Percentiles rank a stretch among this genome's conserved stretches.
phyloP scores from a whole-genome alignment of 2,329 filamentous ascomycete species.

The Diaporthe ampelina region DNA sequence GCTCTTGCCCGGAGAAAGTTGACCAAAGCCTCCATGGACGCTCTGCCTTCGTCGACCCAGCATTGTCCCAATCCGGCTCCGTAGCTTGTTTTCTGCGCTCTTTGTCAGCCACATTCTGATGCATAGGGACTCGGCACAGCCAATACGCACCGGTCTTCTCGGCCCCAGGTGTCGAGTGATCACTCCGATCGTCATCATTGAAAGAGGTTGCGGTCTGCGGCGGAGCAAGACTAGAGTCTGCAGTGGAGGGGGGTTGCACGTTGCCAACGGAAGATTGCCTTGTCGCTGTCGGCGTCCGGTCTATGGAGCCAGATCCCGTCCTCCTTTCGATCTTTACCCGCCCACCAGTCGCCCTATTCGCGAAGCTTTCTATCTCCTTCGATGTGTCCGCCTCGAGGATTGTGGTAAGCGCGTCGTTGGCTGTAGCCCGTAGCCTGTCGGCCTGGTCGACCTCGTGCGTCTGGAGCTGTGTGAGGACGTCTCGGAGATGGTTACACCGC shows the following conservation, averaged over 20 bases:
- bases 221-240: constrained; percentile 39
- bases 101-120: constrained; percentile 45
- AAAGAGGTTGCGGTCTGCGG: constrained; percentile 34
- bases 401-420: constrained; percentile 84
- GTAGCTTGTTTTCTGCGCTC: constrained; percentile 66
- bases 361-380: constrained; percentile 86
- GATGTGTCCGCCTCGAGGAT: constrained; percentile 89
- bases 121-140: background rate
- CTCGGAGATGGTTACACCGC: constrained; percentile 89
- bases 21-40: constrained; percentile 73
- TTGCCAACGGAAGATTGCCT: constrained; percentile 57
- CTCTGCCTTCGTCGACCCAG: constrained; percentile 76
- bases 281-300: constrained; percentile 42
- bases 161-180: constrained; percentile 60
- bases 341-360: constrained; percentile 59
- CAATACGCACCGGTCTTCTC: constrained; percentile 50
- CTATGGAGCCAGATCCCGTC: constrained; percentile 54
- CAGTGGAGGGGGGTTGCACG: constrained; percentile 43
- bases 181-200: constrained; percentile 59
- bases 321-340: constrained; percentile 59
- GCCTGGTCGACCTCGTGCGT: constrained; percentile 93
- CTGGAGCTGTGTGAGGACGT: constrained; percentile 91
- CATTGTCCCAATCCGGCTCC: constrained; percentile 78
- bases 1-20: constrained; percentile 68
- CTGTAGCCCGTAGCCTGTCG: constrained; percentile 79